Base-by-base conservation (phyloP, 345 rosid species). In the Arabidopsis arenosa region DNA sequence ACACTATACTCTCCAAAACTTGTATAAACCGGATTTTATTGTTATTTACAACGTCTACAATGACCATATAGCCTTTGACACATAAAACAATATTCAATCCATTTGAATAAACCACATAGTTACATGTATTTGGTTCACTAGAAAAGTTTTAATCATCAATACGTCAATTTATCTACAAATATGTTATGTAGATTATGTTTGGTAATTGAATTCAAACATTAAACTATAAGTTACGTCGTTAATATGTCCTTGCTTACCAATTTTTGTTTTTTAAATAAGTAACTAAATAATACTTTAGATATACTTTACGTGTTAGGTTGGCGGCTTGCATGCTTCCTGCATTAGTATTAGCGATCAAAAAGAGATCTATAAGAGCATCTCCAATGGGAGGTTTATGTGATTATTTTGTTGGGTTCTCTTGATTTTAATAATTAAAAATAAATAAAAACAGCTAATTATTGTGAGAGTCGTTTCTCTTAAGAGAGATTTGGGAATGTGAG, bases 291-390 rank as follows among this genome's bases (percentile, higher is more conserved):
- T 58, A 56, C 64, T 33, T 70, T 1, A 36, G 61, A 51, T 17
- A 61, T 17, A 63, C 63, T 53, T 54, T 30, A 63, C 77, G 70
- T 55, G 70, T 73, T 43, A 33, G 56, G 56, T 41, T 73, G 64
- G 70, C 77, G 48, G 70, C 70, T 63, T 73, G 77, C 77, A 73
- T 73, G 77, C 77, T 73, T 73, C 28, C 2, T 36, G 77, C 70
- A 73, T 9, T 73, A 73, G 70, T 43, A 53, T 63, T 59, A 37
- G 52, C 69, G 17, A 63, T 63, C n/a, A 59, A 59, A 60, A 47
- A 36, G 39, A 48, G 11, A 47, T 10, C 6, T 21, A 12, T 3
- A 35, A n/a, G n/a, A n/a, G n/a, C n/a, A n/a, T n/a, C n/a, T n/a
- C n/a, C n/a, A n/a, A n/a, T n/a, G n/a, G n/a, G n/a, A n/a, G n/a